Conservation (phyloP, 2,329 filamentous ascomycete genomes). For the Botrytis byssoidea region DNA sequence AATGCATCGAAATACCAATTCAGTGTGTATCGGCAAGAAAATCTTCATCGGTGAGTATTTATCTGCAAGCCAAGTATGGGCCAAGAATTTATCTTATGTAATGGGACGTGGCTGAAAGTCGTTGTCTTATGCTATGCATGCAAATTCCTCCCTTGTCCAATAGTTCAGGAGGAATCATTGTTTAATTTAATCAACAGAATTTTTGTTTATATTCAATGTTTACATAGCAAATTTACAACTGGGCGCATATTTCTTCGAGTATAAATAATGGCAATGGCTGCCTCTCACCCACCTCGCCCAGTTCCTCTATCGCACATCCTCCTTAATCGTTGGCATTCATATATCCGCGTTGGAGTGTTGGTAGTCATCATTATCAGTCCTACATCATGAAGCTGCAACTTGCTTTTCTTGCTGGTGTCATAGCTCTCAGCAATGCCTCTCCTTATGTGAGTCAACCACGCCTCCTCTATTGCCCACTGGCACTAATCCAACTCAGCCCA, state of each 20-base stretch:
- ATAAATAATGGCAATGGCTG: background rate
- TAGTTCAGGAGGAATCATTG: background rate
- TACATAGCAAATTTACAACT: background rate
- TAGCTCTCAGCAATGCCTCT: conserved; percentile 16
- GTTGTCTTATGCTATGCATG: background rate
- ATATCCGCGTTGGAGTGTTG: background rate
- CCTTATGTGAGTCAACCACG: conserved; percentile 6
- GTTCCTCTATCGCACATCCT: background rate
- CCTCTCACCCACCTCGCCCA: background rate
- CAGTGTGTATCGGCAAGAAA: background rate
- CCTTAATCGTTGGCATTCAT: background rate
- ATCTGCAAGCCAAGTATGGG: conserved; percentile 1
- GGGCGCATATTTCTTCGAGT: background rate
- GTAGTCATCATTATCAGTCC: background rate
- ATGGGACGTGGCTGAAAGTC: background rate
- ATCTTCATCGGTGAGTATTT: background rate
- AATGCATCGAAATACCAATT: background rate
- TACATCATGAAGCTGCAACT: conserved; percentile 11
- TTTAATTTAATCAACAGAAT: background rate
- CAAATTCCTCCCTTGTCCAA: conserved; percentile 2
- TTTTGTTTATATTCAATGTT: background rate
- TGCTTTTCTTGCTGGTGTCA: background rate
- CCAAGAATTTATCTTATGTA: conserved; percentile 4
- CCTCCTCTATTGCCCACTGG: background rate
- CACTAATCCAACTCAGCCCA: background rate